A percentile compares a stretch with the other conserved stretches of the same genome.
phyloP scores from a whole-genome alignment of 805 yeast genomes.

The Candida alai region DNA sequence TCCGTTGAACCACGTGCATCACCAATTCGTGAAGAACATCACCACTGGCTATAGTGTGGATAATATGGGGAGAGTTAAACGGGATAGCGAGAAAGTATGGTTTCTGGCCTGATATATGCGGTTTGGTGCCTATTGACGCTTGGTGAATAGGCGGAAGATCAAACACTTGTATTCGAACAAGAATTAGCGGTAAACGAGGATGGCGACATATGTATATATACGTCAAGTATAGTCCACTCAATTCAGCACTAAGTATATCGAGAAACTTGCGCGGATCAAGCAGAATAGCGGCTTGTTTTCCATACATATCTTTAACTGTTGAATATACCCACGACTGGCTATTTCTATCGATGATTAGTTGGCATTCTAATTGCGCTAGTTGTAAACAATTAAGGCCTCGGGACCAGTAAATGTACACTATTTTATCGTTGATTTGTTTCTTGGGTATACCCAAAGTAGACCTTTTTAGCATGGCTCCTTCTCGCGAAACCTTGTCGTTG shows the following conservation, averaged over 20 bases:
- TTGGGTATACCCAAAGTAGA: constrained; percentile 20
- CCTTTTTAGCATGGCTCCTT: constrained; percentile 12
- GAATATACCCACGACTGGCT: constrained; percentile 47
- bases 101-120: constrained; percentile 49
- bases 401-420: constrained; percentile 50
- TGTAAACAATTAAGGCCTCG: constrained; percentile 61
- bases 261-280: constrained; percentile 52
- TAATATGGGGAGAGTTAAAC: constrained; percentile 58
- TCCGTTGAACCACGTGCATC: constrained; percentile 55
- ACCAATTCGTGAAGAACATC: constrained; percentile 48
- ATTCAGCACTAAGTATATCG: constrained; percentile 41
- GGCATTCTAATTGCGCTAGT: constrained; percentile 67
- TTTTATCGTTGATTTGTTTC: constrained; percentile 36
- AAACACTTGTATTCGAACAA: constrained; percentile 66
- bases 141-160: constrained; percentile 35
- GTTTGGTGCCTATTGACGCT: constrained; percentile 17
- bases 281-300: constrained; percentile 28
- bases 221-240: constrained; percentile 52
- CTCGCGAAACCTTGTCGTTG: constrained; percentile 17
- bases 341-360: constrained; percentile 52
- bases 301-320: constrained; percentile 36
- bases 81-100: constrained; percentile 71
- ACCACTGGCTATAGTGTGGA: constrained; percentile 50
- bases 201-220: constrained; percentile 66
- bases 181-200: constrained; percentile 55